Conservation (phyloP, 192 early-diverging fungal species). For the Piromyces sp. region DNA sequence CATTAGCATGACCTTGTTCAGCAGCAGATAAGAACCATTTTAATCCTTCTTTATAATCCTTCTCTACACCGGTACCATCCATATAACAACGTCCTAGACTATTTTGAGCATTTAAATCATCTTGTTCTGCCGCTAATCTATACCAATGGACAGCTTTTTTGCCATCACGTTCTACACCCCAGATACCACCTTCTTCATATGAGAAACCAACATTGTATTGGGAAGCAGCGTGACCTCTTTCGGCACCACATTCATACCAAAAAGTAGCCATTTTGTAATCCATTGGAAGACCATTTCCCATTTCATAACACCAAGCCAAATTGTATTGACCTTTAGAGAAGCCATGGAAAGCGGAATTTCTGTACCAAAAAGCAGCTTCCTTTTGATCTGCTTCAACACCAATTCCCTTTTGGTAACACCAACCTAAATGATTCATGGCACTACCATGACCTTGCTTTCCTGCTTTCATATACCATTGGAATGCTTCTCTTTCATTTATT, state of each 20-base stretch:
- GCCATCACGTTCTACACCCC: conserved; percentile 33
- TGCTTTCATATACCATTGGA: conserved; percentile 49
- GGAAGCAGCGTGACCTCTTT: conserved; percentile 46
- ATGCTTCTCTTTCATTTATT: conserved; percentile 43
- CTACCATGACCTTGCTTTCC: conserved; percentile 42
- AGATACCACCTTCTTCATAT: conserved; percentile 53
- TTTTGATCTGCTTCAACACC: conserved; percentile 23
- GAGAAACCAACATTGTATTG: conserved; percentile 66
- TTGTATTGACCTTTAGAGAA: conserved; percentile 42
- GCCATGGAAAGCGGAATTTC: conserved; percentile 12
- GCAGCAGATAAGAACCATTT: conserved; percentile 54
- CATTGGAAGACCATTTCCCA: conserved; percentile 18
- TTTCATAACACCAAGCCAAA: conserved; percentile 37
- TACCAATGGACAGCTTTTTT: conserved; percentile 47
- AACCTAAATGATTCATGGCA: conserved; percentile 51
- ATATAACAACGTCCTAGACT: conserved; percentile 64
- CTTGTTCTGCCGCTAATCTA: conserved; percentile 42
- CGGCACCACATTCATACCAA: conserved; percentile 42
- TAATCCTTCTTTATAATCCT: conserved; percentile 27
- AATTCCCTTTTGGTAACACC: conserved; percentile 41
- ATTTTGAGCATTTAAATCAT: conserved; percentile 59
- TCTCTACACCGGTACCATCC: conserved; percentile 48
- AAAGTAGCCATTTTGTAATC: conserved; percentile 9
- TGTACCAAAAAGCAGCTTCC: conserved; percentile 29
- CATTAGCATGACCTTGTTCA: conserved; percentile 43